A percentile compares a stretch with the other conserved stretches of the same genome.
Conservation (phyloP, 495 filamentous ascomycete genomes). For the Choiromyces venosus region DNA sequence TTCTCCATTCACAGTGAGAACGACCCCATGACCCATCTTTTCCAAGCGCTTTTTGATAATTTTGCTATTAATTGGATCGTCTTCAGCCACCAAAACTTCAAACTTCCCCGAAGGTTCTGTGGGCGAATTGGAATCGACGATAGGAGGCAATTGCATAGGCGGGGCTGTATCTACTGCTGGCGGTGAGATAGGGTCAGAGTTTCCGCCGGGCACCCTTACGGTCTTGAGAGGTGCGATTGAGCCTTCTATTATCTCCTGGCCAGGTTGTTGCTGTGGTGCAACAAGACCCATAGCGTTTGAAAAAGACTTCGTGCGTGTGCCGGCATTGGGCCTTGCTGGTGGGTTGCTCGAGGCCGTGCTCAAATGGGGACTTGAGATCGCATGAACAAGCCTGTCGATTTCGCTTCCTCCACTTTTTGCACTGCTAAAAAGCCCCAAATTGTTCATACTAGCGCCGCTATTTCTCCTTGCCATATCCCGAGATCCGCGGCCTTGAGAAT, state of each 20-base stretch:
- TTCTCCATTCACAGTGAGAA: slow-evolving; percentile 75
- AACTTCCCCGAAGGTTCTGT: slow-evolving; percentile 35
- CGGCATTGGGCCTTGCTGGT: neutral
- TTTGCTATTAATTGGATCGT: slow-evolving; percentile 87
- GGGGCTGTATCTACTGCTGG: neutral
- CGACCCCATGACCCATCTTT: slow-evolving; percentile 68
- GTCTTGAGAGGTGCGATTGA: slow-evolving; percentile 47
- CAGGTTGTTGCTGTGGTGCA: slow-evolving; percentile 30
- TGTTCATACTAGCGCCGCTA: slow-evolving; percentile 16
- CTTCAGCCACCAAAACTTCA: slow-evolving; percentile 76
- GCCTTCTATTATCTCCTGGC: slow-evolving; percentile 45
- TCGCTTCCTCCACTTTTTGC: slow-evolving; percentile 13
- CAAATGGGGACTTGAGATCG: slow-evolving; percentile 36
- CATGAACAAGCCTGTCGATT: slow-evolving; percentile 19
- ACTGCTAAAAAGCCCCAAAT: slow-evolving; percentile 6
- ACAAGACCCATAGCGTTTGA: neutral
- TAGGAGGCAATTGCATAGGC: neutral
- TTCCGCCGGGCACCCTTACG: slow-evolving; percentile 46
- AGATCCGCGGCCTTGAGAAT: slow-evolving; percentile 2
- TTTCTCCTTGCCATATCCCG: slow-evolving; percentile 3
- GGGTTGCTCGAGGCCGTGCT: slow-evolving; percentile 24
- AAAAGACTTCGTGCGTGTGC: slow-evolving; percentile 21
- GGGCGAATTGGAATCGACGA: neutral
- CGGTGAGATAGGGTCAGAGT: neutral
- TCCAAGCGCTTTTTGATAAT: slow-evolving; percentile 79